Base-by-base conservation (phyloP, 2,329 filamentous ascomycete genomes). In the Penicillium thymicola region DNA sequence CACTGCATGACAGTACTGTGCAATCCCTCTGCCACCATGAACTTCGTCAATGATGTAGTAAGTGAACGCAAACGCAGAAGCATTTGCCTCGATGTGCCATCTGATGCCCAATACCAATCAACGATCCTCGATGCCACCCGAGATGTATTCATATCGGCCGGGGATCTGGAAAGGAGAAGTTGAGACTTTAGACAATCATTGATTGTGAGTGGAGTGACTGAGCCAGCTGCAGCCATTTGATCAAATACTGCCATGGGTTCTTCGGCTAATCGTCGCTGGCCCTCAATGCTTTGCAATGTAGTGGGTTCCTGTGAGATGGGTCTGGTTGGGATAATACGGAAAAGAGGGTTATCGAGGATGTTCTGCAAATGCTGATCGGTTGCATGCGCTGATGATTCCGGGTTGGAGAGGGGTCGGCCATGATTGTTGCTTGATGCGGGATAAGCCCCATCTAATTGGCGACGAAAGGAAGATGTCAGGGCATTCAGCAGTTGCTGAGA, bases 381-480 rank as follows among this genome's bases (percentile, higher is more conserved):
- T 43, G 74, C 67, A 61, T 73, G 65, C 25, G 57, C 61, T 18
- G 71, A 68, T 25, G 67, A 69, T 56, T 67, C 60, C 34, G 64
- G 55, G 49, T 72, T 66, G 36, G 60, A 62, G 36, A 65, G 57
- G 16, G 60, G 44, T 45, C 58, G 59, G 13, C 53, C 55, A 48
- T 64, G 59, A n/a, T 61, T 54, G 40, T 60, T 58, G n/a, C 65
- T 61, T 32, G 52, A 44, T 43, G 69, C 66, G 18, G 80, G 81
- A 71, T 87, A 81, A 57, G 82, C 80, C 51, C 75, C 78, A 65
- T 88, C 85, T 41, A 89, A 79, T 57, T 87, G 84, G 48, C 79
- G 76, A 62, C 84, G 79, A 69, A 89, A 89, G 13, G 85, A 87
- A 40, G 78, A 79, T 23, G 84, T 87, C 60, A 89, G 79, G 21